Evolutionary conservation across 2,329 filamentous ascomycete genomes (phyloP).

Genomic region (Celoporthe dispersa): DNA sequence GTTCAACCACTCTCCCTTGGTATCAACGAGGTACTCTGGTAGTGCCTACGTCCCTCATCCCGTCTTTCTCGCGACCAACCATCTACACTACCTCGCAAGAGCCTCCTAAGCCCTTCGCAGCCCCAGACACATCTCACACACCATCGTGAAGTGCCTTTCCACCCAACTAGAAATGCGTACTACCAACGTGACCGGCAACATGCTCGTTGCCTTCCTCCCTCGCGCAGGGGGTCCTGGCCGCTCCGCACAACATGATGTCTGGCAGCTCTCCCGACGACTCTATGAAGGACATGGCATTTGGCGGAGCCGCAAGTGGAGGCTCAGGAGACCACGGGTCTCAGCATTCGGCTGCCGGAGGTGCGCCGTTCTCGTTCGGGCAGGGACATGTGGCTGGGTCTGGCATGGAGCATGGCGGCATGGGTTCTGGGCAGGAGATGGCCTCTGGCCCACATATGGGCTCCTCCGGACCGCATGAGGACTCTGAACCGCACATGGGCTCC

Average conservation of each 20-base stretch:
- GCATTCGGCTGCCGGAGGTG: neutral
- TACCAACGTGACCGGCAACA: slow-evolving; percentile 1
- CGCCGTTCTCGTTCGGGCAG: neutral
- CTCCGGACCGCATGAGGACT: too few relatives aligned
- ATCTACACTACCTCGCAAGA: neutral
- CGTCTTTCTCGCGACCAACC: neutral
- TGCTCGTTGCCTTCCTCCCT: slow-evolving; percentile 9
- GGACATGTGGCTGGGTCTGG: neutral
- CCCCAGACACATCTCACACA: neutral
- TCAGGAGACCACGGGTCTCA: neutral
- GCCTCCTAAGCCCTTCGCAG: neutral
- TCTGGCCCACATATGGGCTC: neutral
- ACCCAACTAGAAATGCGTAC: slow-evolving; percentile 3
- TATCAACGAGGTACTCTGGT: neutral
- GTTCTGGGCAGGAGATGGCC: neutral
- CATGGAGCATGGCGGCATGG: neutral
- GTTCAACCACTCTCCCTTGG: neutral
- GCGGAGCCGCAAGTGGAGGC: neutral
- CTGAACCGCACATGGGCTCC: neutral
- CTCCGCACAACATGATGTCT: neutral
- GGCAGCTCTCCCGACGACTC: neutral
- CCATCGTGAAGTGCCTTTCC: too few relatives aligned
- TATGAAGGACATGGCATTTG: neutral
- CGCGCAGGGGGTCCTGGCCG: neutral
- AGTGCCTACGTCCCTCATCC: neutral